Evolutionary conservation across 2,329 filamentous ascomycete species (phyloP).

Genomic region (Aspergillus thermomutatus): DNA sequence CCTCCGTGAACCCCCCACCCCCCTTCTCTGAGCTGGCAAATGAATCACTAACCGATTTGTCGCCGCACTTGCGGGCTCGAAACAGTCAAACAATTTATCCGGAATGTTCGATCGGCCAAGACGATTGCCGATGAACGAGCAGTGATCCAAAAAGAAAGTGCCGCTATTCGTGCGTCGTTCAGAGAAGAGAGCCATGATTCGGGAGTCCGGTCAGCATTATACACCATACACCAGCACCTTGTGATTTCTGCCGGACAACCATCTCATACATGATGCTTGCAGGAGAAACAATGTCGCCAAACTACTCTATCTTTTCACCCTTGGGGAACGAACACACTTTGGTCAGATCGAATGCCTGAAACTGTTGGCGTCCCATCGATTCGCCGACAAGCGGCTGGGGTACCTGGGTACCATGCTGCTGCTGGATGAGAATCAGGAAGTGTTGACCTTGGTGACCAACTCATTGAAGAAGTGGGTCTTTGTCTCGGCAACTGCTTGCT

Average conservation of each 20-base stretch:
- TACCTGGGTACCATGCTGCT: slow-evolving; percentile 95
- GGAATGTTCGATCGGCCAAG: slow-evolving; percentile 96
- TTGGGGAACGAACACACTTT: slow-evolving; percentile 96
- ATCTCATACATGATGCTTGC: slow-evolving; percentile 24
- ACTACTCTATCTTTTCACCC: slow-evolving; percentile 93
- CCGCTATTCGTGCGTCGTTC: slow-evolving; percentile 94
- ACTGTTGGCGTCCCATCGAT: slow-evolving; percentile 90
- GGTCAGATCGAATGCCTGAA: slow-evolving; percentile 99
- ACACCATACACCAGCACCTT: slow-evolving; percentile 6
- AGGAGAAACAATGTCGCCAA: slow-evolving; percentile 99
- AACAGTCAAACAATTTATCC: slow-evolving; percentile 98
- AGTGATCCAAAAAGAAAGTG: slow-evolving; percentile 98
- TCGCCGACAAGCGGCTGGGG: slow-evolving; percentile 94
- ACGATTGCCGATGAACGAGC: slow-evolving; percentile 98
- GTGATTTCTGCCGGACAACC: neutral
- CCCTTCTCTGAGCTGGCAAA: slow-evolving; percentile 17
- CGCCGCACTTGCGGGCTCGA: slow-evolving; percentile 3
- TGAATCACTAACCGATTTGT: slow-evolving; percentile 20
- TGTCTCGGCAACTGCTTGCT: neutral
- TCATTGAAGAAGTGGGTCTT: slow-evolving; percentile 86
- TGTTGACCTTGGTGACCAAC: slow-evolving; percentile 94
- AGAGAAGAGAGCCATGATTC: slow-evolving; percentile 94
- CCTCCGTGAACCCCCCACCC: slow-evolving; percentile 11
- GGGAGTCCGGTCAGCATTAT: slow-evolving; percentile 69
- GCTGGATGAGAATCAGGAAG: slow-evolving; percentile 97